phyloP scores from a whole-genome alignment of 768 basidiomycete species.

The Termitomyces sp. region DNA sequence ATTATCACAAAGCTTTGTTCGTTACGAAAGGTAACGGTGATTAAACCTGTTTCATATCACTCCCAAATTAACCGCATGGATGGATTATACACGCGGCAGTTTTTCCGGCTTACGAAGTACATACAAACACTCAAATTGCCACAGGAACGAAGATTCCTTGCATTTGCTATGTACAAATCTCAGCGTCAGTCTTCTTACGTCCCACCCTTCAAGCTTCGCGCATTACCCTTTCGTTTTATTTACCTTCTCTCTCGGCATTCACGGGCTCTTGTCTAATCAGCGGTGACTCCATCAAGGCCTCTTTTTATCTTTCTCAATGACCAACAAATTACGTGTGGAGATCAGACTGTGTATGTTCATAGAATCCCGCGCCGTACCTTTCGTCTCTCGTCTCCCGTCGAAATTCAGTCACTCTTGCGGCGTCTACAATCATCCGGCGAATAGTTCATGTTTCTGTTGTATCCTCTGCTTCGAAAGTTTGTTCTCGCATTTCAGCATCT shows the following conservation, averaged over 20 bases:
- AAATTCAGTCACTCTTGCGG: background rate
- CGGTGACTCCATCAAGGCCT: slow-evolving; percentile 3
- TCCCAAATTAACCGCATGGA: too few relatives aligned
- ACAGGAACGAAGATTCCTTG: background rate
- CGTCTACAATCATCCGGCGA: background rate
- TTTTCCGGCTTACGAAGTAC: background rate
- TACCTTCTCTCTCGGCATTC: slow-evolving; percentile 7
- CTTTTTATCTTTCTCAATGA: background rate
- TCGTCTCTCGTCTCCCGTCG: background rate
- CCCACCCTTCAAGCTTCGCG: background rate
- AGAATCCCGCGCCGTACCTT: background rate
- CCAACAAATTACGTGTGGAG: slow-evolving; percentile 3
- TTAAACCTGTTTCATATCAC: background rate
- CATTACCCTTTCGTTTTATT: background rate
- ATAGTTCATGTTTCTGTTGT: background rate
- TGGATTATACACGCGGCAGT: background rate
- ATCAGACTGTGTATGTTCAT: background rate
- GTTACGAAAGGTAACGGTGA: slow-evolving; percentile 4
- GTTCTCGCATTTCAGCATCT: background rate
- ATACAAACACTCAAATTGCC: background rate
- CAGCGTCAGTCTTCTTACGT: slow-evolving; percentile 7
- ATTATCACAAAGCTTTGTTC: background rate
- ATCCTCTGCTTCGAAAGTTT: background rate
- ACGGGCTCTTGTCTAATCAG: slow-evolving; percentile 13
- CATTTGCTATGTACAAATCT: slow-evolving; percentile 1